Conservation (phyloP, 1,139 yeast genomes). For the Zygotorulaspora mrakii region DNA sequence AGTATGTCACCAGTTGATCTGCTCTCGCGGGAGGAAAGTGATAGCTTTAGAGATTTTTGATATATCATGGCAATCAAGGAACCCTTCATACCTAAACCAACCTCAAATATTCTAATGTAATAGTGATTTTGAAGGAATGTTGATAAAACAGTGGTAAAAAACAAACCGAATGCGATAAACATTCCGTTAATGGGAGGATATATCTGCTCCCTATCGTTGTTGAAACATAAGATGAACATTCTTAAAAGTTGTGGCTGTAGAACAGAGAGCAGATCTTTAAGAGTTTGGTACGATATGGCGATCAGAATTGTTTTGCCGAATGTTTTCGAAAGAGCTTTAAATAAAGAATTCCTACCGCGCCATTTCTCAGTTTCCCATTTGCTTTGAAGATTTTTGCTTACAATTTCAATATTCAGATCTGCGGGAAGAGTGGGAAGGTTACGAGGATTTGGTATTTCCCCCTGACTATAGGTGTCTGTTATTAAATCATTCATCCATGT, state of each 20-base stretch:
- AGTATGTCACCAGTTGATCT: conserved; percentile 56
- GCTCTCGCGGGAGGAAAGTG: conserved; percentile 45
- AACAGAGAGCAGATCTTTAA: conserved; percentile 46
- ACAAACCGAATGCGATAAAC: conserved; percentile 50
- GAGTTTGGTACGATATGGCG: conserved; percentile 46
- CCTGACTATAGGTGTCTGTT: conserved; percentile 45
- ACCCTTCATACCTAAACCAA: conserved; percentile 51
- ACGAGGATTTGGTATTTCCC: conserved; percentile 45
- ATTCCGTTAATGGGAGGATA: conserved; percentile 50
- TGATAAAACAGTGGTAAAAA: conserved; percentile 44
- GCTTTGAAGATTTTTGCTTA: conserved; percentile 35
- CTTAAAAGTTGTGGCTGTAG: conserved; percentile 57
- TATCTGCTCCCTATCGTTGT: conserved; percentile 25
- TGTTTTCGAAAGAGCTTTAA: conserved; percentile 44
- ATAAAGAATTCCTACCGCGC: conserved; percentile 40
- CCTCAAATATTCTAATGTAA: conserved; percentile 49
- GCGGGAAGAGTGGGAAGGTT: conserved; percentile 56
- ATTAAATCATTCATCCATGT: conserved; percentile 62
- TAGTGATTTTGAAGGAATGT: conserved; percentile 51
- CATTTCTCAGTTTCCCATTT: conserved; percentile 42
- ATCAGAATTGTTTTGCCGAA: conserved; percentile 46
- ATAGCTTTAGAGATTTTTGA: conserved; percentile 48
- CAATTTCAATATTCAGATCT: conserved; percentile 43
- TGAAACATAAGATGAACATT: conserved; percentile 47
- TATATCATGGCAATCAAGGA: conserved; percentile 50